Evolutionary conservation across 352 stramenopile genomes (phyloP), one percentile per base, ranked within the genome.

Genomic region (Aphanomyces astaci): DNA sequence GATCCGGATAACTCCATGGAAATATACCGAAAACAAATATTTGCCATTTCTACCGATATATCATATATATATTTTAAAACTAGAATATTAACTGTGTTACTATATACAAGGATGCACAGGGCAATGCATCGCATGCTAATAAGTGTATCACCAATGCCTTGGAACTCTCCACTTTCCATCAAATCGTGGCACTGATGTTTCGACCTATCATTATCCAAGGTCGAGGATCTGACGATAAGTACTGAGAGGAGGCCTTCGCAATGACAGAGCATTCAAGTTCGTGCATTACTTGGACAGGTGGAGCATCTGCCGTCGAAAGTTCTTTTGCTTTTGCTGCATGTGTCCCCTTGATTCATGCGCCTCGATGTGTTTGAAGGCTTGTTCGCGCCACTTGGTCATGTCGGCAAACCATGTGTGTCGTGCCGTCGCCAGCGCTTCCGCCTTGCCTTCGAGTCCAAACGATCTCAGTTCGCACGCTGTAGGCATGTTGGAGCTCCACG

Each of bases 291-390:
- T 55, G 48, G 48, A 28, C 13, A 33, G 19, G 13, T 55, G 31
- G 17, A 64, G 56, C 56, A 68, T 60, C 33, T 68, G 62, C n/a
- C 62, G 62, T 15, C 62, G 39, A 33, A 46, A 68, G 19, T 22
- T 45, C 11, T 31, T 43, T 48, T 68, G 62, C 32, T 68, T 51
- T 46, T 51, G 39, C 5, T 52, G 62, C 22, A 68, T 45, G 51
- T 59, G 48, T 24, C 15, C 5, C 22, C n/a, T 11, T 17, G 28
- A 32, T 28, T 68, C 40, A n/a, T 46, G 28, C 7, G 48, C 25
- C 28, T 68, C 62, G n/a, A 68, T 59, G 31, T 68, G 62, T 59
- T 68, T 27, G 30, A 68, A 68, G 9, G 62, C 62, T n/a, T 46
- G 40, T 10, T 46, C 33, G 13, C 62, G 62, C 62, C 62, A 68